Percentiles rank a stretch among this genome's conserved stretches.
These are phyloP conservation scores for Moniliophthora roreri DNA, from an alignment of 1,284 basidiomycete species.

Conservation along the genomic window DNA sequence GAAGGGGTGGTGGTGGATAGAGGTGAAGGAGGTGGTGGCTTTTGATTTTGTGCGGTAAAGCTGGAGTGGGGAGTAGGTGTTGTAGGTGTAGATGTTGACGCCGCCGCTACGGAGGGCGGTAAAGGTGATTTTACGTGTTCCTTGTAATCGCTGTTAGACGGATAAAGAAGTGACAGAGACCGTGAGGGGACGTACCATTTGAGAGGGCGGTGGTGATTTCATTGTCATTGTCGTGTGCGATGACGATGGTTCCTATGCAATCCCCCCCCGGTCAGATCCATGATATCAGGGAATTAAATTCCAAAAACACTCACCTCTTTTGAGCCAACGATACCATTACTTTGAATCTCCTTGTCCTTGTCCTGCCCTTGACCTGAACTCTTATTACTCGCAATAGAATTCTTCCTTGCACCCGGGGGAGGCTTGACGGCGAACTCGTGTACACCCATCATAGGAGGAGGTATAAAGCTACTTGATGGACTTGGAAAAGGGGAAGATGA, in stretches of 20 bases:
- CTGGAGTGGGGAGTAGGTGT: not conserved
- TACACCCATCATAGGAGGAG: not conserved
- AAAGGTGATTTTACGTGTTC: no score
- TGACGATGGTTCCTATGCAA: no score
- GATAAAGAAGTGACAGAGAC: not conserved
- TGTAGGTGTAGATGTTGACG: not conserved
- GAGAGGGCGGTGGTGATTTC: not conserved
- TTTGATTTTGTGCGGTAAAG: not conserved
- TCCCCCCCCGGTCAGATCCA: no score
- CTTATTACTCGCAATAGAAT: no score
- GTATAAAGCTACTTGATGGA: not conserved
- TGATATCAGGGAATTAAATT: no score
- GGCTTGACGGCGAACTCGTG: not conserved
- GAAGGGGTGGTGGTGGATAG: not conserved
- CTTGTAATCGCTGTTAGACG: no score
- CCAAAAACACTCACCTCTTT: not conserved
- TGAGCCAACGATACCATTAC: not conserved
- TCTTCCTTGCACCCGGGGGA: no score
- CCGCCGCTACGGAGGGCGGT: no score
- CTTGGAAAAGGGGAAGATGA: conserved; percentile 1
- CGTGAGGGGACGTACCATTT: not conserved
- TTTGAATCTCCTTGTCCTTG: not conserved
- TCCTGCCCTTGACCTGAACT: no score
- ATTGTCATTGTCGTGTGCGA: not conserved
- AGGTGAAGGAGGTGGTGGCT: not conserved